Conservation (phyloP, 164 flowering plant genomes). For the Magnolia officinalis region DNA sequence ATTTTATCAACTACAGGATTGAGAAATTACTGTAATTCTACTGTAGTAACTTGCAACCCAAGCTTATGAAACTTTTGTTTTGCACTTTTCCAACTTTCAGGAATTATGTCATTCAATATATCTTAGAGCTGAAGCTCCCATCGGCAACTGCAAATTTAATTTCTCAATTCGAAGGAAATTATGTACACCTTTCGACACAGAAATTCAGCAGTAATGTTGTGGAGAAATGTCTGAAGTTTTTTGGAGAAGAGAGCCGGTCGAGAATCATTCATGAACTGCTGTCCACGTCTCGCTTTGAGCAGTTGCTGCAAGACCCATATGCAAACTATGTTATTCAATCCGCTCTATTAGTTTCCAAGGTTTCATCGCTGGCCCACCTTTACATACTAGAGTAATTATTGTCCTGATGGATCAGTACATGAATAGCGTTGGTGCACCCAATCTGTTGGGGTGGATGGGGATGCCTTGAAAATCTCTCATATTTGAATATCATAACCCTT, state of each 20-base stretch:
- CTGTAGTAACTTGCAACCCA: neutral
- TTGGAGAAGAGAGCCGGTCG: conserved; percentile 24
- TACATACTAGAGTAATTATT: neutral
- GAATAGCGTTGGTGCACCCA: neutral
- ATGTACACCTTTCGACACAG: conserved; percentile 43
- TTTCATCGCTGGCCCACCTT: conserved; percentile 8
- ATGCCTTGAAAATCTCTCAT: neutral
- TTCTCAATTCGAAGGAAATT: conserved; percentile 44
- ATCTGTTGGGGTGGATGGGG: too few species aligned
- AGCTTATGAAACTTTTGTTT: too few species aligned
- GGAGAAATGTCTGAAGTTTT: conserved; percentile 35
- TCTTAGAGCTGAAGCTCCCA: conserved; percentile 38
- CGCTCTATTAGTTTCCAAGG: conserved; percentile 40
- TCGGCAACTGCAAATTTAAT: conserved; percentile 29
- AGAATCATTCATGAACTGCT: conserved; percentile 39
- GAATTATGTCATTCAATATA: conserved; percentile 51
- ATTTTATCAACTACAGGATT: neutral
- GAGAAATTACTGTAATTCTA: neutral
- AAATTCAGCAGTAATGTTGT: conserved; percentile 61
- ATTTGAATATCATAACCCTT: neutral
- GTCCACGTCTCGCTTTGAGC: conserved; percentile 32
- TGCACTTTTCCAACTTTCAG: conserved; percentile 18
- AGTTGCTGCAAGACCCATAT: conserved; percentile 40
- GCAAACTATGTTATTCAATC: conserved; percentile 48
- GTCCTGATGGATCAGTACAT: neutral